These are phyloP conservation scores for Colletotrichum musae DNA, from an alignment of 2,329 filamentous ascomycete species.

Conservation along the genomic window DNA sequence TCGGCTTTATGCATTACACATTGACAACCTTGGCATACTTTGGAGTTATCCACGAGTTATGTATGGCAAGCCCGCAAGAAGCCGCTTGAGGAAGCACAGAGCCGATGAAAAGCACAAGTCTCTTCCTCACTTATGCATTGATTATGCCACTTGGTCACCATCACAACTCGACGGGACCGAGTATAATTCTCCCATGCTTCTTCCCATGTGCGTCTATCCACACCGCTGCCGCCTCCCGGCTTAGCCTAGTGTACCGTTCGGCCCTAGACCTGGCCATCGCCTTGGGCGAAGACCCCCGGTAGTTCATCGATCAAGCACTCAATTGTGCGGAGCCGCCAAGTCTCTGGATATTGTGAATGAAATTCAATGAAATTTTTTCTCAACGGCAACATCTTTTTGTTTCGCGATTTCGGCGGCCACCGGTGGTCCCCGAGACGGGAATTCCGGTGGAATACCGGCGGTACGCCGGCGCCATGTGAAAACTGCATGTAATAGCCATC, in stretches of 20 bases:
- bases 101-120: no score
- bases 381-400: no score
- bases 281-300: background rate
- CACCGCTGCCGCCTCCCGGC: slow-evolving; percentile 11
- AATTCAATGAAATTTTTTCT: background rate
- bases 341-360: background rate
- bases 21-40: no score
- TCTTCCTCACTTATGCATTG: no score
- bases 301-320: slow-evolving; percentile 1
- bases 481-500: slow-evolving; percentile 8
- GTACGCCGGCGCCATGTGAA: background rate
- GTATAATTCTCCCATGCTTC: background rate
- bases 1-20: no score
- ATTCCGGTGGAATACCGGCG: background rate
- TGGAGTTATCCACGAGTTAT: no score
- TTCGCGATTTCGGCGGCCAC: no score
- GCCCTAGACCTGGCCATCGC: slow-evolving; percentile 1
- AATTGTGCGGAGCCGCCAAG: slow-evolving; percentile 7
- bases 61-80: no score
- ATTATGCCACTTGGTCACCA: no score
- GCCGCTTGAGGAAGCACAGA: no score
- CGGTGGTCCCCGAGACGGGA: background rate
- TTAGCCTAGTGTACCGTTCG: background rate
- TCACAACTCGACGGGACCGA: background rate
- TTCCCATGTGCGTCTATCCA: slow-evolving; percentile 6